Evolutionary conservation across 192 early-diverging fungal species (phyloP).

Genomic region (Rhizophagus prolifer): DNA sequence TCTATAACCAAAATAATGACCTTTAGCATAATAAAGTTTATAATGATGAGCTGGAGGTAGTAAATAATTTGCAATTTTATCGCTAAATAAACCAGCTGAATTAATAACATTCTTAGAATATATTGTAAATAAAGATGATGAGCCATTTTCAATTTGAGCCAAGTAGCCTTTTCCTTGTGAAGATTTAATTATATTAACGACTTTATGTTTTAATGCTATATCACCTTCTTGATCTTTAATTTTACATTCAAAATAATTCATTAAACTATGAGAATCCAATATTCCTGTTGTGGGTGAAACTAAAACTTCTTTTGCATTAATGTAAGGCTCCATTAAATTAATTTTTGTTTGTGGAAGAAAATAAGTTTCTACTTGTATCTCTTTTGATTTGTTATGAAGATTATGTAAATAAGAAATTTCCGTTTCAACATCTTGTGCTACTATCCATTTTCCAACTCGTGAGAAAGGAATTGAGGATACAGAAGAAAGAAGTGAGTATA

Average conservation of each 20-base stretch:
- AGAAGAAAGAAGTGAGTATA: slow-evolving; percentile 58
- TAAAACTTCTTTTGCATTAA: slow-evolving; percentile 57
- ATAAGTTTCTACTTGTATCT: slow-evolving; percentile 52
- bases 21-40: slow-evolving; percentile 73
- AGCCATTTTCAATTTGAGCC: slow-evolving; percentile 49
- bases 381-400: slow-evolving; percentile 56
- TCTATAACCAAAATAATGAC: slow-evolving; percentile 72
- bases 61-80: slow-evolving; percentile 54
- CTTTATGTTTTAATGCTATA: slow-evolving; percentile 52
- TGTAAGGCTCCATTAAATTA: slow-evolving; percentile 54
- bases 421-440: slow-evolving; percentile 58
- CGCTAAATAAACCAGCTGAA: slow-evolving; percentile 72
- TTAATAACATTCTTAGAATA: slow-evolving; percentile 68
- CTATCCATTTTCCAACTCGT: slow-evolving; percentile 77
- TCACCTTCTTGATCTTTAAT: slow-evolving; percentile 54
- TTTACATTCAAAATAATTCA: slow-evolving; percentile 60
- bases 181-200: slow-evolving; percentile 40
- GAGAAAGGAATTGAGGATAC: slow-evolving; percentile 52
- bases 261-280: slow-evolving; percentile 71
- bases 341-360: slow-evolving; percentile 47
- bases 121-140: slow-evolving; percentile 41
- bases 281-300: slow-evolving; percentile 79
- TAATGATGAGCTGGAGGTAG: slow-evolving; percentile 35
- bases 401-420: slow-evolving; percentile 46
- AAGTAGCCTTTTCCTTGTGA: slow-evolving; percentile 40